Conservation (phyloP, 1,284 basidiomycete genomes). For the Inonotus hispidus region DNA sequence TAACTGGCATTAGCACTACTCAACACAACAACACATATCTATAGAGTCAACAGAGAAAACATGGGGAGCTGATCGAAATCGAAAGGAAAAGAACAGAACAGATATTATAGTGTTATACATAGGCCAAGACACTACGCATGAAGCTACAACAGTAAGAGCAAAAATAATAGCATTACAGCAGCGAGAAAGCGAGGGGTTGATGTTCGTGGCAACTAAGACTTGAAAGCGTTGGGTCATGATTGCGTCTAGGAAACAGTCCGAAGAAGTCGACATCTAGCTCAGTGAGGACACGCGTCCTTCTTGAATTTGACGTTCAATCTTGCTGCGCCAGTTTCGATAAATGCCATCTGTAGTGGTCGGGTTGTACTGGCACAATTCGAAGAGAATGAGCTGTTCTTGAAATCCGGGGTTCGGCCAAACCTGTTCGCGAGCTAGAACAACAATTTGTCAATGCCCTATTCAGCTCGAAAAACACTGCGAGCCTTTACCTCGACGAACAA, state of each 20-base stretch:
- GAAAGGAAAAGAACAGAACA: neutral
- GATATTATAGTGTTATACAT: neutral
- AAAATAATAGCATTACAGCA: neutral
- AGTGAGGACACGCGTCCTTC: neutral
- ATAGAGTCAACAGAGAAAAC: neutral
- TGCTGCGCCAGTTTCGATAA: constrained; percentile 58
- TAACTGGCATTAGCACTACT: neutral
- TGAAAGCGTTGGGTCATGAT: neutral
- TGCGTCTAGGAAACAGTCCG: neutral
- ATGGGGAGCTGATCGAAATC: neutral
- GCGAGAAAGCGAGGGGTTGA: neutral
- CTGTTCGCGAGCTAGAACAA: constrained; percentile 57
- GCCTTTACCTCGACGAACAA: constrained; percentile 51
- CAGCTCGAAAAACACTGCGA: neutral
- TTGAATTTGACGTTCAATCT: constrained; percentile 36
- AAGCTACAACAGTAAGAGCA: neutral
- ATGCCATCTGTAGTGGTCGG: constrained; percentile 59
- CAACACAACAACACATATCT: neutral
- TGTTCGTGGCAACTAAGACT: neutral
- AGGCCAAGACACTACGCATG: neutral
- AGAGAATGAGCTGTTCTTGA: constrained; percentile 71
- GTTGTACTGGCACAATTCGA: constrained; percentile 66
- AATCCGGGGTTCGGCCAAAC: constrained; percentile 77
- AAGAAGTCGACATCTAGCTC: neutral
- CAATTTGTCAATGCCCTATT: constrained; percentile 9